Percentiles rank a stretch among this genome's conserved stretches.
phyloP scores from a whole-genome alignment of 2,329 filamentous ascomycete genomes.

The Salinomyces thailandicus region DNA sequence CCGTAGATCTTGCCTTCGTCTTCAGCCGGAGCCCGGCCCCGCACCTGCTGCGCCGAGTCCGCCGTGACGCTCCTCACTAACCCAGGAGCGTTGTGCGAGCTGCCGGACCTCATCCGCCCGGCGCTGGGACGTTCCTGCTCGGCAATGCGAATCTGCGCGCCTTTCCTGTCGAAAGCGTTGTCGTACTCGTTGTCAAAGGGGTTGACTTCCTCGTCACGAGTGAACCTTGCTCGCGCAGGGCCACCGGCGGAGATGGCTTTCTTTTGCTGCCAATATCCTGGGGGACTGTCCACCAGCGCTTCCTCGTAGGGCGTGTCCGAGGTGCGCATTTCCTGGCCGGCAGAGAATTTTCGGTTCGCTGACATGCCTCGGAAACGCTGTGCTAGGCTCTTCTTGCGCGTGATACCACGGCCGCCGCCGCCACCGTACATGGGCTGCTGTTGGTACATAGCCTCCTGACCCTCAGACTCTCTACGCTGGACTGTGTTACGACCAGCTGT shows the following conservation, averaged over 20 bases:
- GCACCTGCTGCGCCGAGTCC: slow-evolving; percentile 12
- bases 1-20: slow-evolving; percentile 8
- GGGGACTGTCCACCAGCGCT: slow-evolving; percentile 13
- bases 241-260: slow-evolving; percentile 33
- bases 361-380: slow-evolving; percentile 83
- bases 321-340: slow-evolving; percentile 22
- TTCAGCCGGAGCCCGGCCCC: slow-evolving; percentile 33
- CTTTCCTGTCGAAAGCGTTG: slow-evolving; percentile 54
- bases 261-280: slow-evolving; percentile 4
- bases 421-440: not conserved
- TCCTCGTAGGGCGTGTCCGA: slow-evolving; percentile 1
- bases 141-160: slow-evolving; percentile 44
- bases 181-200: slow-evolving; percentile 70
- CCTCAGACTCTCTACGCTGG: slow-evolving; percentile 62
- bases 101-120: slow-evolving; percentile 8
- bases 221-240: slow-evolving; percentile 26
- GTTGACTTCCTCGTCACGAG: slow-evolving; percentile 44
- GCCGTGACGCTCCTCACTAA: slow-evolving; percentile 56
- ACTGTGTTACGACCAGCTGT: slow-evolving; percentile 75
- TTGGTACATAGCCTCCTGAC: slow-evolving; percentile 34
- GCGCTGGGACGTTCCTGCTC: slow-evolving; percentile 35
- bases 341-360: slow-evolving; percentile 47
- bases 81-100: slow-evolving; percentile 50
- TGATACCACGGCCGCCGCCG: slow-evolving; percentile 48
- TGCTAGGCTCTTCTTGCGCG: slow-evolving; percentile 88